phyloP scores from a whole-genome alignment of 768 basidiomycete species.

The Suillus fuscotomentosus region DNA sequence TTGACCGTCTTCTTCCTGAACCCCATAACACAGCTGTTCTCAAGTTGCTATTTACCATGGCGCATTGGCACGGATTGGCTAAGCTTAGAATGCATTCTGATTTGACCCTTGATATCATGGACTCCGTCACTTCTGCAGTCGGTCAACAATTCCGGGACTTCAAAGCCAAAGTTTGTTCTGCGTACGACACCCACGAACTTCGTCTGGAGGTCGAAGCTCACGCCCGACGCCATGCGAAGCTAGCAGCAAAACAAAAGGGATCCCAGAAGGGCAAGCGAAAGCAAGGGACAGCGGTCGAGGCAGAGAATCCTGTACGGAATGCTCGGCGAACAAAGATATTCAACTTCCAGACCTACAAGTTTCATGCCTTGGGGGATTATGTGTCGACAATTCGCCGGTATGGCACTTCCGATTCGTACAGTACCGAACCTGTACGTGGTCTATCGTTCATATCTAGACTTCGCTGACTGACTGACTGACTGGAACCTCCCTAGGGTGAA shows the following conservation, averaged over 20 bases:
- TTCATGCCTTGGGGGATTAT: conserved; percentile 22
- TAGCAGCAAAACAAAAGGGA: neutral
- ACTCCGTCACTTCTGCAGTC: neutral
- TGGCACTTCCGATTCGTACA: conserved; percentile 36
- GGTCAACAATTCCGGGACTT: neutral
- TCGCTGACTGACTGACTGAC: no score
- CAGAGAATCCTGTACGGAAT: no score
- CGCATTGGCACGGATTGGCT: conserved; percentile 14
- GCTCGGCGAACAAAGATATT: neutral
- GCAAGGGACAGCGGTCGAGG: no score
- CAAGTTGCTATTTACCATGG: conserved; percentile 5
- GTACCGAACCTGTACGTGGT: conserved; percentile 26
- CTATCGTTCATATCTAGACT: no score
- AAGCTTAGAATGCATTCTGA: neutral
- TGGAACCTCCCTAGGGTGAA: conserved; percentile 7
- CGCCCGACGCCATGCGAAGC: neutral
- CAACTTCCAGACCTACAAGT: conserved; percentile 25
- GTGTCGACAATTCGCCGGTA: conserved; percentile 13
- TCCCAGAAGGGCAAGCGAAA: no score
- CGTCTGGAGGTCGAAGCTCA: neutral
- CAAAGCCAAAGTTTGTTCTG: neutral
- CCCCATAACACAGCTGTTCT: conserved; percentile 1
- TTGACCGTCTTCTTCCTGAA: conserved; percentile 24
- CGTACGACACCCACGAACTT: neutral
- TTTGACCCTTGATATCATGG: neutral